These are phyloP conservation scores for Coriaria nepalensis DNA, from an alignment of 306 rosid genomes.

Conservation along the genomic window DNA sequence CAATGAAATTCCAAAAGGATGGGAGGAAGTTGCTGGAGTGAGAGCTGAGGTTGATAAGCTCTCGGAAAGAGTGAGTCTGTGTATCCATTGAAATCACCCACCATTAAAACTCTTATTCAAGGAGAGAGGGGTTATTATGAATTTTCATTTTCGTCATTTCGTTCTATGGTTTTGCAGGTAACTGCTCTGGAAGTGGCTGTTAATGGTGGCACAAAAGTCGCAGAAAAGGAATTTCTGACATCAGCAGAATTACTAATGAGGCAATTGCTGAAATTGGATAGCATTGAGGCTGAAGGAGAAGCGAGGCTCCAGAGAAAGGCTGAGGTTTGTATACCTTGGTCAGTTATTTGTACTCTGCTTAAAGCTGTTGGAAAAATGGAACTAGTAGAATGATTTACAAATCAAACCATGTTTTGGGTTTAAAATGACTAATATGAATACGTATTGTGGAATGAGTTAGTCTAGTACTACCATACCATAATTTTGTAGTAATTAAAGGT, in stretches of 20 bases:
- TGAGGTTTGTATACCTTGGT: constrained; percentile 40
- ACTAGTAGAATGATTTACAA: too few species aligned
- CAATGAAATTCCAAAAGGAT: constrained; percentile 38
- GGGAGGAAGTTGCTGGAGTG: constrained; percentile 45
- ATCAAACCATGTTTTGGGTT: too few species aligned
- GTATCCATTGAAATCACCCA: constrained; percentile 1
- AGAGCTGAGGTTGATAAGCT: constrained; percentile 66
- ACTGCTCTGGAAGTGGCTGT: constrained; percentile 59
- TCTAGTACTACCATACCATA: too few species aligned
- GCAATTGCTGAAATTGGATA: constrained; percentile 69
- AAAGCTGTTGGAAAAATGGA: too few species aligned
- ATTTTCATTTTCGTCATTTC: not conserved
- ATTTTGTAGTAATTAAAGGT: too few species aligned
- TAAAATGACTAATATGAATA: too few species aligned
- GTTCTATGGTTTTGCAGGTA: constrained; percentile 32
- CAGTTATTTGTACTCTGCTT: too few species aligned
- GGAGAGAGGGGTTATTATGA: not conserved
- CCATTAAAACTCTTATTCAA: not conserved
- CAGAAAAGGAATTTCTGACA: constrained; percentile 54
- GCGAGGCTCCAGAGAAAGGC: constrained; percentile 71
- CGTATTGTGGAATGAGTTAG: too few species aligned
- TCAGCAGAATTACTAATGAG: constrained; percentile 75
- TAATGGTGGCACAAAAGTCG: constrained; percentile 53
- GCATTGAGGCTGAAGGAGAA: constrained; percentile 78
- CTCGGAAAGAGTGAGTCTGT: constrained; percentile 44